A percentile compares a stretch with the other conserved stretches of the same genome.
phyloP scores from a whole-genome alignment of 2,329 filamentous ascomycete genomes.

The Coniochaeta hoffmannii region DNA sequence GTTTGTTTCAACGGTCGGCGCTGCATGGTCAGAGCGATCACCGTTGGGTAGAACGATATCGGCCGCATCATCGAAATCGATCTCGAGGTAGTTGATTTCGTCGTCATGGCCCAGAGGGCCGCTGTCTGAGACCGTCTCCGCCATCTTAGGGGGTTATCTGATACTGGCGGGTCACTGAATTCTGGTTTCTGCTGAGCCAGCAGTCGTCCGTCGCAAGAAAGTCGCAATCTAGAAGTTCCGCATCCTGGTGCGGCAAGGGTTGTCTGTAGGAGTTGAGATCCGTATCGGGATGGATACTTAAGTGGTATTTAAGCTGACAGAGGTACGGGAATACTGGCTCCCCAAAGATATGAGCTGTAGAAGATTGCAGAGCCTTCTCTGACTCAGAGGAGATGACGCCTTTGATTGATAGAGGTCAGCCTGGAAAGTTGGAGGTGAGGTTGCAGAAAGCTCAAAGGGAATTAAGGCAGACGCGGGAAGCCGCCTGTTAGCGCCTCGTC shows the following conservation, averaged over 20 bases:
- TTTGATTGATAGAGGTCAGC: not conserved
- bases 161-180: not conserved
- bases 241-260: not conserved
- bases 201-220: not conserved
- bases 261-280: not conserved
- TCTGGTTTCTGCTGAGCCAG: not conserved
- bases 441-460: not conserved
- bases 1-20: not conserved
- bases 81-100: slow-evolving; percentile 15
- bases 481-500: not conserved
- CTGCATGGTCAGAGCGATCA: too few relatives aligned
- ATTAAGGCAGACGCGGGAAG: not conserved
- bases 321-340: too few relatives aligned
- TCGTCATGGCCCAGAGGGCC: slow-evolving; percentile 6
- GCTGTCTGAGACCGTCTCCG: slow-evolving; percentile 11
- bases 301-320: too few relatives aligned
- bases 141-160: slow-evolving; percentile 6
- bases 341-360: not conserved
- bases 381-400: not conserved
- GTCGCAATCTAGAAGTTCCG: not conserved
- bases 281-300: too few relatives aligned
- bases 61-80: slow-evolving; percentile 10
- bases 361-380: not conserved
- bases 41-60: not conserved
- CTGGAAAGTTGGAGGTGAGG: not conserved